Percentiles rank a stretch among this genome's conserved stretches.
Evolutionary conservation across 2,329 filamentous ascomycete species (phyloP).

Genomic region (Aureobasidium subglaciale): DNA sequence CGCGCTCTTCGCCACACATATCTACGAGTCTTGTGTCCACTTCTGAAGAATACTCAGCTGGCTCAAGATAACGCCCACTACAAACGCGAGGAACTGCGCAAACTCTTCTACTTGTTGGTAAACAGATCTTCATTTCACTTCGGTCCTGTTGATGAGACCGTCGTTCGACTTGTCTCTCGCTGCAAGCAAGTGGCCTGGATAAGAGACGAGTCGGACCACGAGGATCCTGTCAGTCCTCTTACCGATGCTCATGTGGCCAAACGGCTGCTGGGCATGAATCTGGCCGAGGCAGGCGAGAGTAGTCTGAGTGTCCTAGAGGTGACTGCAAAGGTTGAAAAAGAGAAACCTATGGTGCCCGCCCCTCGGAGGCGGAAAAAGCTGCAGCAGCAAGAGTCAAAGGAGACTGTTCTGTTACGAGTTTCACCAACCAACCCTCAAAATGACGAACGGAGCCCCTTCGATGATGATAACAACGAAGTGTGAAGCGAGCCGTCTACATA

Average conservation of each 20-base stretch:
- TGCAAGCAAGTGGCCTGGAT: constrained; percentile 43
- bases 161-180: constrained; percentile 67
- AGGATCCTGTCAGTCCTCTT: constrained; percentile 19
- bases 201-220: constrained; percentile 27
- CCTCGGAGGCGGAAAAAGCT: constrained; percentile 54
- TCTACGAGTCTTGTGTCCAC: constrained; percentile 80
- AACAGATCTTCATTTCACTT: constrained; percentile 53
- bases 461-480: constrained; percentile 18
- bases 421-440: constrained; percentile 13
- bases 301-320: constrained; percentile 70
- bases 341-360: constrained; percentile 76
- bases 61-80: constrained; percentile 73
- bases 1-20: constrained; percentile 78
- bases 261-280: constrained; percentile 63
- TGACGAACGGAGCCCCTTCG: constrained; percentile 20
- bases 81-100: constrained; percentile 77
- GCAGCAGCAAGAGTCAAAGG: constrained; percentile 18
- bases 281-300: constrained; percentile 63
- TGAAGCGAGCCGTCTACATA: background rate
- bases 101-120: constrained; percentile 63
- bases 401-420: constrained; percentile 16
- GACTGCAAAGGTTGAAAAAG: constrained; percentile 59
- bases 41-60: constrained; percentile 87
- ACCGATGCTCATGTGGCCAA: constrained; percentile 31
- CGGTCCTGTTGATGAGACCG: constrained; percentile 73